Base-by-base conservation (phyloP, 2,329 filamentous ascomycete genomes). In the Beauveria asiatica region DNA sequence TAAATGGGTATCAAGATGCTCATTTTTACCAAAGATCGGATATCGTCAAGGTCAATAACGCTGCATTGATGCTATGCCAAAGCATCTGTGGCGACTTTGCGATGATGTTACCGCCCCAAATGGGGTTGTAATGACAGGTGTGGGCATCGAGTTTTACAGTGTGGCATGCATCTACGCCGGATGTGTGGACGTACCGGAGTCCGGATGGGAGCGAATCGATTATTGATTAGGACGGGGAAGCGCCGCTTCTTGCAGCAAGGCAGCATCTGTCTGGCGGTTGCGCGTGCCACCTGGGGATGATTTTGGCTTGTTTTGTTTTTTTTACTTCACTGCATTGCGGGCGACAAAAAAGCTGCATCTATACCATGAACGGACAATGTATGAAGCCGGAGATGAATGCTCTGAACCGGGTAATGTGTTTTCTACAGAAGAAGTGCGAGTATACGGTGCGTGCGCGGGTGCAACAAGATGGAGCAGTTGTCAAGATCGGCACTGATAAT, bases 1-100 rank as follows among this genome's bases (percentile, higher is more conserved):
- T 83, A 74, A 67, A 61, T 41, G 59, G 48, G 45, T 23, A 50
- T 63, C 59, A 45, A 56, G 27, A 55, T 41, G 23, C 60, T 13
- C 57, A 25, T 27, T 41, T 27, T 42, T 7, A 17, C n/a, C 10
- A 45, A 59, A n/a, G 17, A 39, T 6, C 48, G 54, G 21, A 44
- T 30, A 23, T 27, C 33, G 25, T 45, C 37, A 56, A 57, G 39
- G 25, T 21, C 37, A n/a, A 27, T 41, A 21, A n/a, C 17, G n/a
- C 25, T 33, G n/a, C 48, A 23, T 25, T 25, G n/a, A 59, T 25
- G 27, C 13, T 27, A n/a, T 19, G 19, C 13, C 33, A 37, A 13
- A 6, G n/a, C 37, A 23, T 44, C 25, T 27, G 8, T 17, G 10
- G 41, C 30, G 16, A 33, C 13, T 16, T 39, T 48, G 49, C 19